Evolutionary conservation across 192 early-diverging fungal species (phyloP).

Genomic region (Mortierella hygrophila): DNA sequence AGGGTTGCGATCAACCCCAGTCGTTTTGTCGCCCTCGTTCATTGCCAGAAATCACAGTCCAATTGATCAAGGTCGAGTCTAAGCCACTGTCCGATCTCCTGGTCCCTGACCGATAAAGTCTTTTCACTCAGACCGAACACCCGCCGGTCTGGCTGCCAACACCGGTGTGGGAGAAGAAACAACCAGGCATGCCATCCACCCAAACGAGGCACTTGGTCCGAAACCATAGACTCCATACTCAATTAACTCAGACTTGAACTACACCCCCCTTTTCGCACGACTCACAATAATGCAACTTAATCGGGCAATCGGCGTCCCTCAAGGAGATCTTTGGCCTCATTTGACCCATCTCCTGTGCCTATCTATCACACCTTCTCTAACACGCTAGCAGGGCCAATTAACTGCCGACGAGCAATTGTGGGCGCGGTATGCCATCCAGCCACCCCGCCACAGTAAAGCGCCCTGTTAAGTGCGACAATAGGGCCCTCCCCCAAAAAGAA

Average conservation of each 20-base stretch:
- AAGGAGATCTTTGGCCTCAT: neutral
- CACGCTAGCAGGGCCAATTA: too few species aligned
- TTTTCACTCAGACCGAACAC: neutral
- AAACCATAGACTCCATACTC: neutral
- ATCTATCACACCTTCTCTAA: neutral
- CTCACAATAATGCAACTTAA: neutral
- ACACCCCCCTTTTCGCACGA: too few species aligned
- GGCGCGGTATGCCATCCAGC: too few species aligned
- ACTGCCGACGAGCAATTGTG: too few species aligned
- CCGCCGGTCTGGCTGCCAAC: too few species aligned
- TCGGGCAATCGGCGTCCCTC: neutral
- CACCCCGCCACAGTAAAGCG: too few species aligned
- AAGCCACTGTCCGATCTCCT: constrained; percentile 1
- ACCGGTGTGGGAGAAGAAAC: neutral
- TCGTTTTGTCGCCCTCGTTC: neutral
- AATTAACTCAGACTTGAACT: neutral
- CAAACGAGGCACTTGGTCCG: neutral
- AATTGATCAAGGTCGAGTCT: neutral
- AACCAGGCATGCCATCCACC: neutral
- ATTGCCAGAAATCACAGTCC: too few species aligned
- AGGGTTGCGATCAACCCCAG: neutral
- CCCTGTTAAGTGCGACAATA: too few species aligned
- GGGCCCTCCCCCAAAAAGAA: too few species aligned
- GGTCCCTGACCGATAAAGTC: neutral
- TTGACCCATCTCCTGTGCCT: neutral